Evolutionary conservation across 805 yeast species (phyloP).

Genomic region (Priceomyces medius): DNA sequence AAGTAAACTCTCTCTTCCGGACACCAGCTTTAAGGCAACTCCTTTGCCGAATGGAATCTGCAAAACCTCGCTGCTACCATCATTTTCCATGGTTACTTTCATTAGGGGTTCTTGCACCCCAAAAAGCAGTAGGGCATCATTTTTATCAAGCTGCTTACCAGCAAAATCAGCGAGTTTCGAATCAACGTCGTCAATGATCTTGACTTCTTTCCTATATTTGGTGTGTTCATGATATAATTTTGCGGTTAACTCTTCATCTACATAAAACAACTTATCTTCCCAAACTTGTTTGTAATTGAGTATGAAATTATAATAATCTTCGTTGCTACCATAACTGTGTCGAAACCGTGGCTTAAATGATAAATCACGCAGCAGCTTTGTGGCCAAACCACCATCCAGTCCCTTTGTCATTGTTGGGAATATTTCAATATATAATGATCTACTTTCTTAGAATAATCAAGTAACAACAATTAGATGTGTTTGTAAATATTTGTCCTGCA

Average conservation of each 20-base stretch:
- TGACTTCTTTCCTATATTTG: slow-evolving; percentile 3
- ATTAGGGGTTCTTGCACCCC: not conserved
- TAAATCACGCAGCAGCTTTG: slow-evolving; percentile 19
- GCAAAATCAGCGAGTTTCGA: slow-evolving; percentile 13
- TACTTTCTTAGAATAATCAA: too few relatives aligned
- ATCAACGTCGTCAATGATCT: not conserved
- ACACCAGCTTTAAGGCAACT: not conserved
- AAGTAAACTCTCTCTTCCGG: slow-evolving; percentile 35
- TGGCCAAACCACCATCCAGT: slow-evolving; percentile 1
- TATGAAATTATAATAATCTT: slow-evolving; percentile 39
- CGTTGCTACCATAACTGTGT: slow-evolving; percentile 50
- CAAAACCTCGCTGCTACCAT: not conserved
- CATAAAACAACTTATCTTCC: slow-evolving; percentile 46
- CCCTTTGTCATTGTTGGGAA: slow-evolving; percentile 4
- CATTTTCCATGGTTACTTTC: slow-evolving; percentile 1
- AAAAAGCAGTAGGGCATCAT: slow-evolving; percentile 5
- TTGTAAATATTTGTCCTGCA: too few relatives aligned
- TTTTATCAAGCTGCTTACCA: slow-evolving; percentile 5
- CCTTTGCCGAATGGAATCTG: slow-evolving; percentile 4
- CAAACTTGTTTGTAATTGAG: slow-evolving; percentile 49
- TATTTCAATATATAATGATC: too few relatives aligned
- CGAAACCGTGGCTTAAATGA: slow-evolving; percentile 32
- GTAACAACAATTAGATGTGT: too few relatives aligned
- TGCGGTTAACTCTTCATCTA: slow-evolving; percentile 25
- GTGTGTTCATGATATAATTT: slow-evolving; percentile 9